Percentiles rank a stretch among this genome's conserved stretches.
Conservation (phyloP, 768 basidiomycete genomes). For the Termitomyces sp. region DNA sequence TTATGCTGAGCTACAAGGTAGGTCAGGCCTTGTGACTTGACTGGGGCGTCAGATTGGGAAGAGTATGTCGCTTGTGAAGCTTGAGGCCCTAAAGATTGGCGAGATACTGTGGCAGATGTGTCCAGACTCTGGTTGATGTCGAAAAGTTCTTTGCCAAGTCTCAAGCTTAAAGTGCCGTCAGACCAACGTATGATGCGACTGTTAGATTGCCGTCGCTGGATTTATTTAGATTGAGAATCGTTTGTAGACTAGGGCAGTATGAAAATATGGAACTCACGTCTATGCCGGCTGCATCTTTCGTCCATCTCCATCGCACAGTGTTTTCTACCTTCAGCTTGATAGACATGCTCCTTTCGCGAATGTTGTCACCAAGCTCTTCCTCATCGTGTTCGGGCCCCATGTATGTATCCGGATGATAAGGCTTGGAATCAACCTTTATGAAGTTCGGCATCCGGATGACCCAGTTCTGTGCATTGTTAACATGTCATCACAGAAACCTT, state of each 20-base stretch:
- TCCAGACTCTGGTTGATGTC: conserved; percentile 83
- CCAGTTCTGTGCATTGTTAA: conserved; percentile 63
- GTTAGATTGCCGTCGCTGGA: conserved; percentile 82
- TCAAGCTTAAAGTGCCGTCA: conserved; percentile 87
- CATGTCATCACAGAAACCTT: neutral
- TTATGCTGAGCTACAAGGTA: conserved; percentile 91
- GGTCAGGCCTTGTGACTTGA: conserved; percentile 71
- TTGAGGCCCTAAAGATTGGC: conserved; percentile 48
- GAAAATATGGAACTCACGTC: conserved; percentile 61
- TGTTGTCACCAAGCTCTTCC: conserved; percentile 57
- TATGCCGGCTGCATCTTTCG: conserved; percentile 66
- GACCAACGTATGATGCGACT: conserved; percentile 93
- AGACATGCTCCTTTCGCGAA: conserved; percentile 77
- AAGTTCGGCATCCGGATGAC: conserved; percentile 93
- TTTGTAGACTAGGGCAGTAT: conserved; percentile 3
- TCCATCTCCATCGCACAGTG: conserved; percentile 95
- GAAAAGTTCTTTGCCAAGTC: conserved; percentile 91
- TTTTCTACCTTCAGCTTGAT: conserved; percentile 91
- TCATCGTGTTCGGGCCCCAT: conserved; percentile 80
- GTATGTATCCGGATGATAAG: conserved; percentile 87
- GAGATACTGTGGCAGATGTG: conserved; percentile 63
- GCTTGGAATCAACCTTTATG: conserved; percentile 83
- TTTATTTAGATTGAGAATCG: conserved; percentile 3
- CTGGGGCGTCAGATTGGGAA: conserved; percentile 27
- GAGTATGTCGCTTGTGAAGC: conserved; percentile 41